Conservation (phyloP, 352 stramenopile species). For the Globisporangium spiculum region DNA sequence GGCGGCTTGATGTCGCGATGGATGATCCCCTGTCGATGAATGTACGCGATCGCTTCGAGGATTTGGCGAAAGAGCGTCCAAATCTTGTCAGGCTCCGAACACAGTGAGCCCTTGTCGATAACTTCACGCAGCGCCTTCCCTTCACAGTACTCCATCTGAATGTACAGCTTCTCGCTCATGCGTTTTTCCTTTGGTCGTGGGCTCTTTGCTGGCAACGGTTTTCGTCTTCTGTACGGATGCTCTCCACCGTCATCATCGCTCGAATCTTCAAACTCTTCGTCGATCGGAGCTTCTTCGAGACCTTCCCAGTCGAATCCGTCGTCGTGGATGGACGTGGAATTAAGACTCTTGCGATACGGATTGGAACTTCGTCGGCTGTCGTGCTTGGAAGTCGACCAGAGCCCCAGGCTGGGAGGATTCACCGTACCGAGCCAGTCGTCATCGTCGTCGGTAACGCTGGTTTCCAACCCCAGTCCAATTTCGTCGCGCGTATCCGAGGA, state of each 20-base stretch:
- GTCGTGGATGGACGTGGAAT: slow-evolving; percentile 28
- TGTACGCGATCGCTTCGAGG: slow-evolving; percentile 93
- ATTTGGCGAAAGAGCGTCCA: slow-evolving; percentile 95
- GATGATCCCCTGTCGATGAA: slow-evolving; percentile 93
- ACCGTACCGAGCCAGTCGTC: slow-evolving; percentile 81
- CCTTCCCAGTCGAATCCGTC: slow-evolving; percentile 73
- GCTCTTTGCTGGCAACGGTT: slow-evolving; percentile 9
- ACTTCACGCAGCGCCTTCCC: slow-evolving; percentile 92
- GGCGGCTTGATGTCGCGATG: slow-evolving; percentile 91
- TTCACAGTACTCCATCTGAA: slow-evolving; percentile 97
- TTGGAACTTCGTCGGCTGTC: slow-evolving; percentile 44
- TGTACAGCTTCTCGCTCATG: slow-evolving; percentile 82
- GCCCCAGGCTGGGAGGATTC: slow-evolving; percentile 53
- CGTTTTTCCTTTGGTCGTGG: slow-evolving; percentile 26
- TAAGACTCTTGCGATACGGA: slow-evolving; percentile 14
- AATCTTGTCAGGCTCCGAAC: slow-evolving; percentile 84
- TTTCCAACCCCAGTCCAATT: slow-evolving; percentile 27
- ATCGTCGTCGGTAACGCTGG: slow-evolving; percentile 45
- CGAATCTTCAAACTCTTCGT: slow-evolving; percentile 28
- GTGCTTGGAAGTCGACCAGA: slow-evolving; percentile 70
- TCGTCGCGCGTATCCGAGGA: slow-evolving; percentile 38
- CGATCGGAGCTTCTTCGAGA: slow-evolving; percentile 50
- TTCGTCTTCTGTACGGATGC: slow-evolving; percentile 2
- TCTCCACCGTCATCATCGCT: slow-evolving; percentile 28
- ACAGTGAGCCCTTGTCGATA: slow-evolving; percentile 90